phyloP scores from a whole-genome alignment of 768 basidiomycete genomes.

The Pisolithus albus region DNA sequence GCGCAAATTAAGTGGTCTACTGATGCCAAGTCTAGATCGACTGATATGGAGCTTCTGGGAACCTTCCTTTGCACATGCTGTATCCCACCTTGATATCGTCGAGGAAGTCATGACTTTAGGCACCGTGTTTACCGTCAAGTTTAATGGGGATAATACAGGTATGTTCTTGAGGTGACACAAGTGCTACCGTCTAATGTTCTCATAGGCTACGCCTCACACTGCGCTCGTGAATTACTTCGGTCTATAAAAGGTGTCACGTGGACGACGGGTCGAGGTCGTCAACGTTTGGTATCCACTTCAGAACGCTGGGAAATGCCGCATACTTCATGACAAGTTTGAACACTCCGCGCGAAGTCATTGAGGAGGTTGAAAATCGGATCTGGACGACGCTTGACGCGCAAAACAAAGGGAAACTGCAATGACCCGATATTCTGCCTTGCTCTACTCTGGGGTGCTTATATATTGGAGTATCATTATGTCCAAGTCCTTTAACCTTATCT shows the following conservation, averaged over 20 bases:
- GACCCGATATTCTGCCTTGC: too few species aligned
- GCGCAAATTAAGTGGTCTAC: conserved; percentile 55
- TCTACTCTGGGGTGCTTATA: too few species aligned
- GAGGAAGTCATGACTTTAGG: conserved; percentile 83
- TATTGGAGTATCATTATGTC: too few species aligned
- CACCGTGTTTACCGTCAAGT: conserved; percentile 73
- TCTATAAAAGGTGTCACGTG: conserved; percentile 37
- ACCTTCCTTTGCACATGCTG: conserved; percentile 53
- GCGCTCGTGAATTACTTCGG: conserved; percentile 56
- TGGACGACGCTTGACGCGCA: conserved; percentile 30
- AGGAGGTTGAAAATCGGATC: conserved; percentile 58
- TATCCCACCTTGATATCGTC: conserved; percentile 53
- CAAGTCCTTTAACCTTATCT: too few species aligned
- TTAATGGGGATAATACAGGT: conserved; percentile 56
- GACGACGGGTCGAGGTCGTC: conserved; percentile 27
- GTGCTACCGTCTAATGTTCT: neutral
- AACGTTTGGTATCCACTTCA: conserved; percentile 68
- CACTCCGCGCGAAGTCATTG: conserved; percentile 47
- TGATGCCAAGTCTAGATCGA: conserved; percentile 10
- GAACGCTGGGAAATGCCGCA: conserved; percentile 87
- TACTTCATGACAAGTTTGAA: conserved; percentile 91
- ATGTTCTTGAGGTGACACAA: neutral
- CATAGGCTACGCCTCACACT: conserved; percentile 52
- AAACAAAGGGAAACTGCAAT: too few species aligned
- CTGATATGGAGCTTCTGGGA: conserved; percentile 87